A percentile compares a stretch with the other conserved stretches of the same genome.
Conservation (phyloP, 345 rosid genomes). For the Aurinia saxatilis region DNA sequence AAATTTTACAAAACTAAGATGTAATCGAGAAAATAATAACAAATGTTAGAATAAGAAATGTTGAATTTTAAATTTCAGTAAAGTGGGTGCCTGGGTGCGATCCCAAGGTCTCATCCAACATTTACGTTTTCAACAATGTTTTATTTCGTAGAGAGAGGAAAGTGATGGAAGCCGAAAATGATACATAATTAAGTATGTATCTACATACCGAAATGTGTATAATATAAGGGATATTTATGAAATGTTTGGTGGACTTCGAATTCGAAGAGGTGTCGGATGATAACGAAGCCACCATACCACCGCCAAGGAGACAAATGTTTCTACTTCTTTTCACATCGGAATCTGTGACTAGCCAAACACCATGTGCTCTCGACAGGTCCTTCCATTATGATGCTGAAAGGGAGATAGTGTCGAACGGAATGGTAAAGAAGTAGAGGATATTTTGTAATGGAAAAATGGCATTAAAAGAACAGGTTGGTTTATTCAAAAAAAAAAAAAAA, state of each 20-base stretch:
- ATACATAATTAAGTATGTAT: constrained; percentile 19
- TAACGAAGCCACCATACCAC: constrained; percentile 31
- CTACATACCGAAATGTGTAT: constrained; percentile 13
- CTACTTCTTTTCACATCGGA: constrained; percentile 1
- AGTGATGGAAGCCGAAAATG: constrained; percentile 9
- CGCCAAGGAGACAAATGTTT: constrained; percentile 33
- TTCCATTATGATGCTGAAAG: constrained; percentile 23
- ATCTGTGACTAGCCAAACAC: constrained; percentile 16
- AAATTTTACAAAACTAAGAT: background rate
- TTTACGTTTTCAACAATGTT: constrained; percentile 19
- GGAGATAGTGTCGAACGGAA: background rate
- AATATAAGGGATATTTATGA: background rate
- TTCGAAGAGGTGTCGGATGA: constrained; percentile 27
- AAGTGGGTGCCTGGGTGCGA: constrained; percentile 4
- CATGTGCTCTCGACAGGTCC: constrained; percentile 29
- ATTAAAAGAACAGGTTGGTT: background rate
- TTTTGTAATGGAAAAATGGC: background rate
- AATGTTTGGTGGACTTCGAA: background rate
- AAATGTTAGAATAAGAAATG: no score
- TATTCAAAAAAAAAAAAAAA: no score
- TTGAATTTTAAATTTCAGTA: background rate
- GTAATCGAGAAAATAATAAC: background rate
- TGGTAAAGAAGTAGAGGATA: background rate
- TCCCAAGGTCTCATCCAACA: constrained; percentile 14
- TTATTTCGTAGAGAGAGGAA: background rate